phyloP scores from a whole-genome alignment of 75 land plant genomes.

The Pinus tabuliformis region DNA sequence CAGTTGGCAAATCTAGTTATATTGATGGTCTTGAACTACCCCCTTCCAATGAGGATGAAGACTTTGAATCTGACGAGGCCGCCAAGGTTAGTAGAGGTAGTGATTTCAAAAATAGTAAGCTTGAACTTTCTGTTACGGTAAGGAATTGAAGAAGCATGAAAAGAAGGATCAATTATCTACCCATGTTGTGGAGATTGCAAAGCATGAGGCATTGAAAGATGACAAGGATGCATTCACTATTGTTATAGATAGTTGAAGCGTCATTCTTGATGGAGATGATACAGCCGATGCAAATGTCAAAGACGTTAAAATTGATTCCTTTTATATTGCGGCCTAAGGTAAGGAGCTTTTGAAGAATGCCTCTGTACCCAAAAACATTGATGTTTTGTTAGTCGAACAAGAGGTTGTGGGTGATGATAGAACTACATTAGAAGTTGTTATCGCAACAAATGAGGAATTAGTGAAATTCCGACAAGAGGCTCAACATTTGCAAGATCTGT shows the following conservation, averaged over 20 bases:
- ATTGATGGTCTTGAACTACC: conserved; percentile 81
- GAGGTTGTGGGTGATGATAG: no score
- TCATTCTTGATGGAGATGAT: conserved; percentile 61
- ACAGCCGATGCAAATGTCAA: conserved; percentile 81
- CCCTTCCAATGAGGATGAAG: conserved; percentile 85
- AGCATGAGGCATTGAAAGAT: conserved; percentile 76
- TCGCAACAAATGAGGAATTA: no score
- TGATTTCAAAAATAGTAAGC: neutral
- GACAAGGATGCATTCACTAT: conserved; percentile 91
- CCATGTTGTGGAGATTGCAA: conserved; percentile 53
- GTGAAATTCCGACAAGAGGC: no score
- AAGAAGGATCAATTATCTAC: conserved; percentile 75
- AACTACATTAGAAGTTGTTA: no score
- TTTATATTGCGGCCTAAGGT: conserved; percentile 90
- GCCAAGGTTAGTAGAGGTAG: conserved; percentile 5
- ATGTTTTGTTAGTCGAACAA: no score
- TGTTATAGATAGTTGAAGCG: conserved; percentile 56
- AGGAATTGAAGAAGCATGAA: conserved; percentile 81
- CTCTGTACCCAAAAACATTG: no score
- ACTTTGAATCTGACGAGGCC: conserved; percentile 28
- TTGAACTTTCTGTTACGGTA: conserved; percentile 29
- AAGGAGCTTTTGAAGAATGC: conserved; percentile 17
- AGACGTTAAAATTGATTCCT: conserved; percentile 81
- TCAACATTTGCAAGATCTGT: conserved; percentile 38
- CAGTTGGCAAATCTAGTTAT: conserved; percentile 35